These are phyloP conservation scores for Teratosphaeria viscida DNA, from an alignment of 2,329 filamentous ascomycete genomes.

Conservation along the genomic window DNA sequence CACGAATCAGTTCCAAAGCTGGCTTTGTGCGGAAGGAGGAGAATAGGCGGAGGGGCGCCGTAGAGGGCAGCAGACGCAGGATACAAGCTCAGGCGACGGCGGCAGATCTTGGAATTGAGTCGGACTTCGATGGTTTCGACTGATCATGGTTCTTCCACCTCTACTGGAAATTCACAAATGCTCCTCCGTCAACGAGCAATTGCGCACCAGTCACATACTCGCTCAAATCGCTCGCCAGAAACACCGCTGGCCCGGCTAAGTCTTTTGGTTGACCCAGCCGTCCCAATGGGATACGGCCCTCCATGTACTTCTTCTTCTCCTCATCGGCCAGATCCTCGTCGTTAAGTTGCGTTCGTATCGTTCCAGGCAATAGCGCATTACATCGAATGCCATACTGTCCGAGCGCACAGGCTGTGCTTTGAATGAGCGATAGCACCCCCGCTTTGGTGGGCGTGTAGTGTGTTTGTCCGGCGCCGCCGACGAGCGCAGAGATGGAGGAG, in stretches of 20 bases:
- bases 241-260: conserved; percentile 73
- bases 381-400: conserved; percentile 68
- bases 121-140: conserved; percentile 35
- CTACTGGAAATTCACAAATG: conserved; percentile 81
- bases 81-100: conserved; percentile 14
- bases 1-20: conserved; percentile 73
- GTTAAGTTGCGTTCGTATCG: conserved; percentile 74
- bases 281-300: conserved; percentile 68
- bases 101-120: conserved; percentile 14
- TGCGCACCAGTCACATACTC: conserved; percentile 76
- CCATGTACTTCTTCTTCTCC: conserved; percentile 65
- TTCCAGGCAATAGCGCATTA: conserved; percentile 75
- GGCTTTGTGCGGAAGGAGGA: conserved; percentile 61
- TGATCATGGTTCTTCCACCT: conserved; percentile 5
- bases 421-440: conserved; percentile 69
- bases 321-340: conserved; percentile 69
- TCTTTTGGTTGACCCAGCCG: conserved; percentile 63
- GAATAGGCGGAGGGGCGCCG: conserved; percentile 45
- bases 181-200: conserved; percentile 73
- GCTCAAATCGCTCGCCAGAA: conserved; percentile 70
- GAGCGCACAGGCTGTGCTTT: conserved; percentile 69
- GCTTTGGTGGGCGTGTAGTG: conserved; percentile 90
- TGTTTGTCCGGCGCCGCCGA: conserved; percentile 66
- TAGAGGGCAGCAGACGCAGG: conserved; percentile 27
- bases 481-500: conserved; percentile 62